Conservation (phyloP, 2,329 filamentous ascomycete genomes). For the Xylaria sp. region DNA sequence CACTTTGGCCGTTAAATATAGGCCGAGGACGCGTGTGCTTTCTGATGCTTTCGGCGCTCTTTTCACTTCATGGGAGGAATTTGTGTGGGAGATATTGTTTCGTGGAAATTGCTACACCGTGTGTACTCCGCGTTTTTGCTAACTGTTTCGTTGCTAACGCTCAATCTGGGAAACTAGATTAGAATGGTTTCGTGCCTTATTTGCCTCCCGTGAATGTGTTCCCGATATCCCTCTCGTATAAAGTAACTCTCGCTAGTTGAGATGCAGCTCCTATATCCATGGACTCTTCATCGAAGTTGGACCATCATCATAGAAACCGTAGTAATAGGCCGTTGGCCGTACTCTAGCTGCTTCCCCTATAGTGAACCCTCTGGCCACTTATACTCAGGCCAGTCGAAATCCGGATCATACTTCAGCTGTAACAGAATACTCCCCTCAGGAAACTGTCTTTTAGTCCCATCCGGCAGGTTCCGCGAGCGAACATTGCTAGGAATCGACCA, state of each 20-base stretch:
- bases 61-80: not conserved
- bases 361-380: slow-evolving; percentile 35
- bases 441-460: slow-evolving; percentile 37
- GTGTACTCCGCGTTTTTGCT: no score
- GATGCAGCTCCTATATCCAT: not conserved
- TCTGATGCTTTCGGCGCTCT: not conserved
- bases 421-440: slow-evolving; percentile 39
- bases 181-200: not conserved
- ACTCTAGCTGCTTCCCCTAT: slow-evolving; percentile 1
- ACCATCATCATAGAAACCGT: not conserved
- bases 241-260: not conserved
- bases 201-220: not conserved
- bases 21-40: not conserved
- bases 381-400: slow-evolving; percentile 37
- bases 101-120: not conserved
- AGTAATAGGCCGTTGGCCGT: not conserved
- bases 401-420: slow-evolving; percentile 33
- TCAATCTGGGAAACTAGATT: not conserved
- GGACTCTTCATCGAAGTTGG: not conserved
- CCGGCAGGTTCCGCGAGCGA: slow-evolving; percentile 21
- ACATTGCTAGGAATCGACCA: slow-evolving; percentile 6
- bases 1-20: not conserved
- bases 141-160: not conserved
- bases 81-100: not conserved
- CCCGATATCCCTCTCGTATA: not conserved